phyloP scores from a whole-genome alignment of 352 stramenopile genomes.

The Globisporangium ultimum region DNA sequence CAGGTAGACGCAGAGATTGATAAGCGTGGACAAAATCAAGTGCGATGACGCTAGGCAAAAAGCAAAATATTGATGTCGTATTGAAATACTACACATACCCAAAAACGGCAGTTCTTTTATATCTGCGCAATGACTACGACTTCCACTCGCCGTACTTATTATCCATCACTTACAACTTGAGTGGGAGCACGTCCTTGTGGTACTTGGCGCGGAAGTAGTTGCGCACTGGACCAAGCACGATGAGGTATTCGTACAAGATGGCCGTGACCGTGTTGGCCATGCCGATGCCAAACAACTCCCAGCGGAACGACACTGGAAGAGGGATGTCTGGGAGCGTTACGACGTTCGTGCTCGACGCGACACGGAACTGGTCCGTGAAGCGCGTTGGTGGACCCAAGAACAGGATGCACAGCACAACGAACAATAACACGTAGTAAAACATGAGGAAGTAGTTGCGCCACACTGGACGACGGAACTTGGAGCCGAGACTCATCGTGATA shows the following conservation, averaged over 20 bases:
- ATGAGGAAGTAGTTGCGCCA: slow-evolving; percentile 69
- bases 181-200: slow-evolving; percentile 55
- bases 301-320: slow-evolving; percentile 53
- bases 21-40: no score
- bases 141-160: slow-evolving; percentile 10
- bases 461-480: slow-evolving; percentile 57
- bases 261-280: slow-evolving; percentile 51
- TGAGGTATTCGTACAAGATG: slow-evolving; percentile 58
- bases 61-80: slow-evolving; percentile 5
- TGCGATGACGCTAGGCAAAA: no score
- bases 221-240: slow-evolving; percentile 65
- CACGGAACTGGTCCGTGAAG: slow-evolving; percentile 65
- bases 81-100: slow-evolving; percentile 7
- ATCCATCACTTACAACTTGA: slow-evolving; percentile 48
- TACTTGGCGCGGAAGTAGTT: slow-evolving; percentile 61
- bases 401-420: slow-evolving; percentile 49
- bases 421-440: slow-evolving; percentile 53
- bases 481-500: slow-evolving; percentile 56
- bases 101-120: not conserved
- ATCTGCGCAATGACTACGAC: slow-evolving; percentile 6
- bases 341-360: slow-evolving; percentile 75
- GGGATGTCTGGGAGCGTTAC: slow-evolving; percentile 66
- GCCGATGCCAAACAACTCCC: slow-evolving; percentile 56
- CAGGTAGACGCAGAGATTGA: no score
- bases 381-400: slow-evolving; percentile 55